phyloP scores from a whole-genome alignment of 1,284 basidiomycete species.

The Quambalaria eucalypti region DNA sequence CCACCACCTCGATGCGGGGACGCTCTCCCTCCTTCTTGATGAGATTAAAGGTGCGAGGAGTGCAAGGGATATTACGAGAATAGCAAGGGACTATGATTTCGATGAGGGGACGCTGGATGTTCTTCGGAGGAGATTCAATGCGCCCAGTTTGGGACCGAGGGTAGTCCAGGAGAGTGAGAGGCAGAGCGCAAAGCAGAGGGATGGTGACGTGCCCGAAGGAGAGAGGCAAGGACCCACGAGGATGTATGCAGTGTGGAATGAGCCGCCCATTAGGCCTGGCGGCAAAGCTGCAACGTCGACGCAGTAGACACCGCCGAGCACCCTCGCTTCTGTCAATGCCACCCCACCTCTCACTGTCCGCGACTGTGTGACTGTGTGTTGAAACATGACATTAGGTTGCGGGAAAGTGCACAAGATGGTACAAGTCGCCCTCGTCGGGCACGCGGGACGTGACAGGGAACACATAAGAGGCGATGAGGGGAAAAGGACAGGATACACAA shows the following conservation, averaged over 20 bases:
- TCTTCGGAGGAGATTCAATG: neutral
- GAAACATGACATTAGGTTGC: too few species aligned
- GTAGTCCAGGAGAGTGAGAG: neutral
- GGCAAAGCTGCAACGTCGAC: neutral
- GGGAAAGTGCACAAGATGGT: too few species aligned
- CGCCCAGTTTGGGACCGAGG: neutral
- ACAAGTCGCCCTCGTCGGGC: too few species aligned
- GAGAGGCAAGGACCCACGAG: neutral
- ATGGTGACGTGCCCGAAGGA: neutral
- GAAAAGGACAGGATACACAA: too few species aligned
- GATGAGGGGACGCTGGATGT: neutral
- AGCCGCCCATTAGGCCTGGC: neutral
- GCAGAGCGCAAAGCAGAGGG: neutral
- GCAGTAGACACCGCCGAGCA: too few species aligned
- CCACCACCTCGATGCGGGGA: neutral
- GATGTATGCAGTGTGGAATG: neutral
- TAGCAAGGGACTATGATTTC: neutral
- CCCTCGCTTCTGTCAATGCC: too few species aligned
- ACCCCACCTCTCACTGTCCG: too few species aligned
- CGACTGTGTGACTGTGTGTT: too few species aligned
- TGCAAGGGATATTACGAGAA: neutral
- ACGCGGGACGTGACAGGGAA: too few species aligned
- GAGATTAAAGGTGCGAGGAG: neutral
- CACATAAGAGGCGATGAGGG: too few species aligned
- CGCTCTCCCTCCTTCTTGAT: neutral